These are phyloP conservation scores for Cercophora samala DNA, from an alignment of 495 filamentous ascomycete species.

Conservation along the genomic window DNA sequence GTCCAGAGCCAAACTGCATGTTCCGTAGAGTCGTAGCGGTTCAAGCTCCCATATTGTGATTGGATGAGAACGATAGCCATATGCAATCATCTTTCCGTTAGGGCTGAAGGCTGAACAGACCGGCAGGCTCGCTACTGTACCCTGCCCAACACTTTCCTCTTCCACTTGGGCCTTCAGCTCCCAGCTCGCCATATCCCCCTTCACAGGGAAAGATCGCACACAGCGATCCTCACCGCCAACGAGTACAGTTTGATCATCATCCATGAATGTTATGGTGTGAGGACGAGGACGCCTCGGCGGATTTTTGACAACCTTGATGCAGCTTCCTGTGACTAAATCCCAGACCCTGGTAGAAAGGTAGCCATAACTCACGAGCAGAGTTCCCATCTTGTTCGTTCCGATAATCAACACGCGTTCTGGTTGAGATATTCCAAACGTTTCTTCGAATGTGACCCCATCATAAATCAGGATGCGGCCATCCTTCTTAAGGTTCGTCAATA, in stretches of 20 bases:
- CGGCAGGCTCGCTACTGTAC: not conserved
- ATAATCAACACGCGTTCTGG: not conserved
- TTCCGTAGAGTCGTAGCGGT: not conserved
- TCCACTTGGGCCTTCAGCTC: not conserved
- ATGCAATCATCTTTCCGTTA: not conserved
- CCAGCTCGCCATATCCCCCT: not conserved
- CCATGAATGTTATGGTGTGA: not conserved
- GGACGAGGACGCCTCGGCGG: not conserved
- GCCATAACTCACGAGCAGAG: not conserved
- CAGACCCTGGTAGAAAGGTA: constrained; percentile 1
- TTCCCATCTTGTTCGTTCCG: not conserved
- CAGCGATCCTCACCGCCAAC: not conserved
- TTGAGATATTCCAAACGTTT: not conserved
- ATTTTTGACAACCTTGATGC: not conserved
- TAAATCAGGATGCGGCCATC: not conserved
- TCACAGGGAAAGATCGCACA: not conserved
- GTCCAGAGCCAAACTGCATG: not conserved
- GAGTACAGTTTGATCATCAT: not conserved
- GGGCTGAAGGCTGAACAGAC: not conserved
- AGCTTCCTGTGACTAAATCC: not conserved
- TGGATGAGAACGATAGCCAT: not conserved
- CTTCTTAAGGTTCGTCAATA: not conserved
- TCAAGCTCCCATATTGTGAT: not conserved
- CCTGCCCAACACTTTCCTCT: not conserved
- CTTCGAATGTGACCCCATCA: not conserved